These are phyloP conservation scores for Salvia sclarea DNA, from an alignment of 305 asterid genomes.

Conservation along the genomic window DNA sequence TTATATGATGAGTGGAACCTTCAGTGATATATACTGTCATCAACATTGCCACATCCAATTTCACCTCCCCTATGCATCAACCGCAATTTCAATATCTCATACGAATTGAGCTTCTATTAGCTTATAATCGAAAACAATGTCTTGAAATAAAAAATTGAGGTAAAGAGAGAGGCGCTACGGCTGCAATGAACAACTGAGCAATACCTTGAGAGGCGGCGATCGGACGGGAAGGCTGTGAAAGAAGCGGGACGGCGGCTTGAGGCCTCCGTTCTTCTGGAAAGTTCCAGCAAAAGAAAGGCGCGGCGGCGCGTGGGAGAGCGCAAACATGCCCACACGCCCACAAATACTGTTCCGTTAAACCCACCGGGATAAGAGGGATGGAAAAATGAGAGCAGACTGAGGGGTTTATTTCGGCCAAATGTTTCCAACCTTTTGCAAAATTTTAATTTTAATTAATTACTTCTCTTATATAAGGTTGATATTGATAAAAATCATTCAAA, in stretches of 20 bases:
- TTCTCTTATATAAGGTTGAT: too few species aligned
- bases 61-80: not conserved
- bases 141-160: not conserved
- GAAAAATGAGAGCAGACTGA: not conserved
- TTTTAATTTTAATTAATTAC: too few species aligned
- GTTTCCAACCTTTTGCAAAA: too few species aligned
- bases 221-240: not conserved
- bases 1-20: not conserved
- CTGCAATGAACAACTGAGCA: not conserved
- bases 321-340: not conserved
- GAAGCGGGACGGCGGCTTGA: not conserved
- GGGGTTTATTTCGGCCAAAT: too few species aligned
- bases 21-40: not conserved
- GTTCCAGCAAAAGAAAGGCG: not conserved
- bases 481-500: too few species aligned
- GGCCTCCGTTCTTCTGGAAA: not conserved
- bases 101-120: not conserved
- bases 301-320: conserved; percentile 20
- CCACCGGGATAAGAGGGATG: not conserved
- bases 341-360: not conserved
- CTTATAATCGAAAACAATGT: not conserved
- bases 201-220: not conserved
- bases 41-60: not conserved
- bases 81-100: not conserved
- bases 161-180: not conserved